A percentile compares a stretch with the other conserved stretches of the same genome.
Conservation (phyloP, 768 basidiomycete species). For the Infundibulicybe gibba region DNA sequence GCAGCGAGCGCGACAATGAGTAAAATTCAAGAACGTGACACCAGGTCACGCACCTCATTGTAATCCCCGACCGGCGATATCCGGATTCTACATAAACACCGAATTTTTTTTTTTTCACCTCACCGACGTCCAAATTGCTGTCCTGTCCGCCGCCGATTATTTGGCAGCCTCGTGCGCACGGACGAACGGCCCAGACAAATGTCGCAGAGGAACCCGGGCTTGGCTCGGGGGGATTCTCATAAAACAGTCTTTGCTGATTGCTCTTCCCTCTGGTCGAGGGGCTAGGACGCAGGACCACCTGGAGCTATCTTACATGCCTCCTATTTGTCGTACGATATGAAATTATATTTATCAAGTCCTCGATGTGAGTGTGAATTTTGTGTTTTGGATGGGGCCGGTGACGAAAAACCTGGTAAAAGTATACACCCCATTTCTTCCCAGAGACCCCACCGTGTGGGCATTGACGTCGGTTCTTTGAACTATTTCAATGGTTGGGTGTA, state of each 20-base stretch:
- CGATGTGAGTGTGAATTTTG: slow-evolving; percentile 13
- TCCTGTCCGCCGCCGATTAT: slow-evolving; percentile 51
- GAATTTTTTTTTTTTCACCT: slow-evolving; percentile 17
- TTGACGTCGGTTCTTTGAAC: slow-evolving; percentile 11
- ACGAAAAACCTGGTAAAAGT: slow-evolving; percentile 89
- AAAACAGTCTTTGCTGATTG: slow-evolving; percentile 94
- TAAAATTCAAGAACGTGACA: neutral
- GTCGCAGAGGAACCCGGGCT: slow-evolving; percentile 58
- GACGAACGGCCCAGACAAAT: slow-evolving; percentile 87
- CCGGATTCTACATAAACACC: slow-evolving; percentile 25
- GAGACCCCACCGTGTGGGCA: slow-evolving; percentile 29
- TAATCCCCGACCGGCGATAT: slow-evolving; percentile 16
- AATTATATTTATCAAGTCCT: slow-evolving; percentile 11
- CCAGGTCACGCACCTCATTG: slow-evolving; percentile 9
- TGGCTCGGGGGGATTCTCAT: slow-evolving; percentile 45
- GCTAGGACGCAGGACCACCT: slow-evolving; percentile 92
- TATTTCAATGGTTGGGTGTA: slow-evolving; percentile 52
- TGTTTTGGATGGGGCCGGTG: slow-evolving; percentile 42
- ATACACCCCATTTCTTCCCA: slow-evolving; percentile 59
- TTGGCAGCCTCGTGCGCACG: slow-evolving; percentile 29
- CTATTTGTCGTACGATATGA: neutral
- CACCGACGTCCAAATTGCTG: slow-evolving; percentile 83
- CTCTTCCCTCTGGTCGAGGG: slow-evolving; percentile 88
- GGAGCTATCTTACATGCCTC: slow-evolving; percentile 63
- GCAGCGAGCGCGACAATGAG: no score